phyloP scores from a whole-genome alignment of 768 basidiomycete genomes.

The Xerocomellus dryophilus region DNA sequence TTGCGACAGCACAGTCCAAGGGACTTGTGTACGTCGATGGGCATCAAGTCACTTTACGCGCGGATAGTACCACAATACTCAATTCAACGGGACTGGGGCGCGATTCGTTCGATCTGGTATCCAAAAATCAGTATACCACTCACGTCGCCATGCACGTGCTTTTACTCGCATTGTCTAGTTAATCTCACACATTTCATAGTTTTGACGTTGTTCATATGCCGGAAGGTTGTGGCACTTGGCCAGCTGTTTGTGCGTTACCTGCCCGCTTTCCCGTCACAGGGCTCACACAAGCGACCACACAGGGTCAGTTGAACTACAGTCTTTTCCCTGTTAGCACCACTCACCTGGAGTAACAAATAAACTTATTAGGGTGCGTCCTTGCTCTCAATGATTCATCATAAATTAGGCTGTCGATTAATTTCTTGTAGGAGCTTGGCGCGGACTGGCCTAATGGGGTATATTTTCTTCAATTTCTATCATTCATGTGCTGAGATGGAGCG shows the following conservation, averaged over 20 bases:
- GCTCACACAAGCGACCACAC: not conserved
- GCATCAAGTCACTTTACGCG: slow-evolving; percentile 36
- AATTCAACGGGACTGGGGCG: slow-evolving; percentile 32
- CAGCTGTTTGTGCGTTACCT: slow-evolving; percentile 32
- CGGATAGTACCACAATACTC: slow-evolving; percentile 34
- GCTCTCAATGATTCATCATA: not conserved
- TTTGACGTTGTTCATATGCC: slow-evolving; percentile 41
- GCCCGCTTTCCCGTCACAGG: not conserved
- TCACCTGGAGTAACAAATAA: not conserved
- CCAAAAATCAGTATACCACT: slow-evolving; percentile 30
- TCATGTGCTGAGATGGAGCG: not conserved
- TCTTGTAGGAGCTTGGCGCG: slow-evolving; percentile 25
- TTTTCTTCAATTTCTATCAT: not conserved
- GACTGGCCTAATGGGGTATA: slow-evolving; percentile 26
- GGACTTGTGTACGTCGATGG: slow-evolving; percentile 55
- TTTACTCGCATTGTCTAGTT: not conserved
- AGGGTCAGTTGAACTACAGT: slow-evolving; percentile 16
- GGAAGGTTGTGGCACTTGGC: slow-evolving; percentile 40
- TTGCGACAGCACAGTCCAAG: slow-evolving; percentile 47
- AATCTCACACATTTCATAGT: slow-evolving; percentile 7
- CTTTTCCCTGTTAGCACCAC: not conserved
- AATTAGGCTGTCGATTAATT: not conserved
- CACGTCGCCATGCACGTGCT: slow-evolving; percentile 33
- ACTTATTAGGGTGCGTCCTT: slow-evolving; percentile 19
- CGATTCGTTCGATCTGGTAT: slow-evolving; percentile 34